phyloP scores from a whole-genome alignment of 2,329 filamentous ascomycete species.

The Neofusicoccum laricinum region DNA sequence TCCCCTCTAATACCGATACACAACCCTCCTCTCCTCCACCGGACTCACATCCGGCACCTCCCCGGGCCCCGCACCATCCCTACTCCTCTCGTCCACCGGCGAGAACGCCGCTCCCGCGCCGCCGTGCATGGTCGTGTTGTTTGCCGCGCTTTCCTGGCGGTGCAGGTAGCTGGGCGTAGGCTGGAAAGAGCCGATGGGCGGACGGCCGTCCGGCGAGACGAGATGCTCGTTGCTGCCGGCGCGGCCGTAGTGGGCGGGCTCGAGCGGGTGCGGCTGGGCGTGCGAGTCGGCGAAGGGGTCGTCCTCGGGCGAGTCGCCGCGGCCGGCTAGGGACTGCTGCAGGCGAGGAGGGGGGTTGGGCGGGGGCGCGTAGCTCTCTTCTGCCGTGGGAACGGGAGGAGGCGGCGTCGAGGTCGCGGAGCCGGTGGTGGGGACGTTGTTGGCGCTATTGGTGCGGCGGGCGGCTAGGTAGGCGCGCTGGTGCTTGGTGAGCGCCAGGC shows the following conservation, averaged over 20 bases:
- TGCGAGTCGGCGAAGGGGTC: conserved; percentile 42
- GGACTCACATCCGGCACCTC: conserved; percentile 13
- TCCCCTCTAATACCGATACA: conserved; percentile 8
- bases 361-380: not conserved
- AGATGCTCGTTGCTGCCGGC: conserved; percentile 15
- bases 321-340: not conserved
- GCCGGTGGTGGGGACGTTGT: not conserved
- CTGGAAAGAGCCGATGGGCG: conserved; percentile 22
- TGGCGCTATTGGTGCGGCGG: conserved; percentile 38
- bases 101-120: conserved; percentile 16
- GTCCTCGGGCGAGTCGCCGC: not conserved
- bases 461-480: conserved; percentile 71
- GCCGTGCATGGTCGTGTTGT: conserved; percentile 48
- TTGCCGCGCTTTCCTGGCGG: conserved; percentile 42
- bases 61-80: not conserved
- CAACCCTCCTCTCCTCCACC: conserved; percentile 14
- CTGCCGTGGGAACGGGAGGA: not conserved
- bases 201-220: not conserved
- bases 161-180: conserved; percentile 43
- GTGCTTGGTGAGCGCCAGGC: conserved; percentile 77
- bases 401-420: conserved; percentile 7
- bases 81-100: not conserved
- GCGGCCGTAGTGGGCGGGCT: conserved; percentile 9
- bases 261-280: conserved; percentile 2
- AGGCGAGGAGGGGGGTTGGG: not conserved